Evolutionary conservation across 768 basidiomycete species (phyloP), one percentile per base, ranked within the genome.

Genomic region (Amanita exitialis): DNA sequence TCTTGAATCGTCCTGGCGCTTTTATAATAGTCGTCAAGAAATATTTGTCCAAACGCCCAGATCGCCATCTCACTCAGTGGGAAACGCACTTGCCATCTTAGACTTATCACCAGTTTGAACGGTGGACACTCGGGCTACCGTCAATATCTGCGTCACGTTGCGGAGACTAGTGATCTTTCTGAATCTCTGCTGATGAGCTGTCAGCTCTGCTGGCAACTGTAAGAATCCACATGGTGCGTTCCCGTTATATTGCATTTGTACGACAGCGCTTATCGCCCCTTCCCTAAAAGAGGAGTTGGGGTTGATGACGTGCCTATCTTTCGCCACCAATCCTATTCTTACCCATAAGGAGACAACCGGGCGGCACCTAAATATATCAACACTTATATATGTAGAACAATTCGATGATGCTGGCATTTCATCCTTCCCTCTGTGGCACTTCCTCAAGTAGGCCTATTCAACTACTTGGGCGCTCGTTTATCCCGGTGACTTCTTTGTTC

Each of bases 271-370:
- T 39, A 48, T 47, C 47, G 8, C 35, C 9, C 35, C 15, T 30
- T 15, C 23, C n/a, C 7, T 16, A 10, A 44, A 27, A 21, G 41
- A 28, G 32, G 30, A 27, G 32, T n/a, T 37, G 34, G 13, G 16
- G 30, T 38, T 21, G 34, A 43, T 43, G 23, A 44, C 42, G 43
- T 44, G 47, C 35, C 47, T 47, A 37, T 38, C 36, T 47, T 18
- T 35, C 32, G 28, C 47, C 47, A 48, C 47, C 27, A n/a, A 27
- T 23, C 8, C 34, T 9, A 36, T 48, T 20, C 21, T 16, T 16
- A n/a, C 30, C 32, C 30, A 47, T 28, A 23, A 34, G 16, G 30
- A 20, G 18, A 47, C 10, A 44, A 12, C 13, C 42, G 12, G 1
- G 21, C n/a, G n/a, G 43, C 30, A 4, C 30, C 27, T 30, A 30